phyloP scores from a whole-genome alignment of 2,329 filamentous ascomycete species.

The Cladorrhinum sp. region DNA sequence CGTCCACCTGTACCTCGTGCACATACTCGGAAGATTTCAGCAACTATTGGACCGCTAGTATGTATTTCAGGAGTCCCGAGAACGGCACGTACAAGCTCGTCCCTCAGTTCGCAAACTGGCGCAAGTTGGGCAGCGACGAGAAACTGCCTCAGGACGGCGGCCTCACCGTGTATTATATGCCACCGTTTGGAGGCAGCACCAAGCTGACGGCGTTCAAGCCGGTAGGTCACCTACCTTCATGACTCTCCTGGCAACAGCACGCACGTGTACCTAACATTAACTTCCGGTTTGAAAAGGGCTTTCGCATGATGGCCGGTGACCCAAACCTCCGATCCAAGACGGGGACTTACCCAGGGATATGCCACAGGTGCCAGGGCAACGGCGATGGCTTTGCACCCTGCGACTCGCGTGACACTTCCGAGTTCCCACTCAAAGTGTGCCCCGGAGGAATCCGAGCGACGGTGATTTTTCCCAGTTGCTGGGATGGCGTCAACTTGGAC shows the following conservation, averaged over 20 bases:
- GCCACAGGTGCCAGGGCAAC: conserved; percentile 29
- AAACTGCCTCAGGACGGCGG: too few relatives aligned
- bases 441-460: conserved; percentile 42
- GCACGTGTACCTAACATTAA: too few relatives aligned
- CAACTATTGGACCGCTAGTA: too few relatives aligned
- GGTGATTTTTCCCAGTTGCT: conserved; percentile 47
- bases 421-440: conserved; percentile 38
- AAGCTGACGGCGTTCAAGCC: conserved; percentile 43
- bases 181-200: conserved; percentile 37
- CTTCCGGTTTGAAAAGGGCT: too few relatives aligned
- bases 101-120: too few relatives aligned
- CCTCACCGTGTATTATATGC: conserved; percentile 43
- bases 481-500: conserved; percentile 53
- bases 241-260: conserved; percentile 1
- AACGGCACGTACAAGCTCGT: too few relatives aligned
- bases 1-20: too few relatives aligned
- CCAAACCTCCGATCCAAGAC: conserved; percentile 23
- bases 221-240: neutral
- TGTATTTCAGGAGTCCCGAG: too few relatives aligned
- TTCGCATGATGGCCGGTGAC: conserved; percentile 38
- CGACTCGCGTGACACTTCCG: conserved; percentile 34
- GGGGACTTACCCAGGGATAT: conserved; percentile 29
- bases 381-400: conserved; percentile 27
- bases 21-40: too few relatives aligned
- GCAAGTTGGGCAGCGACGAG: too few relatives aligned